Conservation (phyloP, 2,329 filamentous ascomycete species). For the Chrysoporthe deuterocubensis region DNA sequence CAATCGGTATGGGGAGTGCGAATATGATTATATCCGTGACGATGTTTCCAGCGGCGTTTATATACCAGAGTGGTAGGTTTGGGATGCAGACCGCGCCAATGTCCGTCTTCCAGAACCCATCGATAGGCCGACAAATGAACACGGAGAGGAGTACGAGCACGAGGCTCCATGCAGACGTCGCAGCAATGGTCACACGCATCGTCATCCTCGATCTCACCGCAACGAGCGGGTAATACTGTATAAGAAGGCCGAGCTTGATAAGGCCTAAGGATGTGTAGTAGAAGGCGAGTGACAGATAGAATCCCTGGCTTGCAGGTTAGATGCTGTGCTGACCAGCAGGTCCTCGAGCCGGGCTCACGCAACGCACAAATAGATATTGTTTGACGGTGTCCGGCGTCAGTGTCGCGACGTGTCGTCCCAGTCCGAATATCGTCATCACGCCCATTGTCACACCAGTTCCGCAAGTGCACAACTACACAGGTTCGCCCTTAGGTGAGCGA, state of each 20-base stretch:
- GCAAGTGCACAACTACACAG: conserved; percentile 12
- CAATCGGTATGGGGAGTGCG: conserved; percentile 20
- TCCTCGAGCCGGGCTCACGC: too few relatives aligned
- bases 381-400: conserved; percentile 17
- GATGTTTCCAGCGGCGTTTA: conserved; percentile 25
- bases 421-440: conserved; percentile 27
- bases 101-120: conserved; percentile 19
- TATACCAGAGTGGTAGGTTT: conserved; percentile 19
- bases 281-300: conserved; percentile 22
- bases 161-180: conserved; percentile 17
- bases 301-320: conserved; percentile 9
- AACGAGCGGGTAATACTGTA: conserved; percentile 23
- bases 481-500: background rate
- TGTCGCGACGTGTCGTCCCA: conserved; percentile 30
- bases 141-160: conserved; percentile 7
- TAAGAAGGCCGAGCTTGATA: conserved; percentile 21
- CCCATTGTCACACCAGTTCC: conserved; percentile 26
- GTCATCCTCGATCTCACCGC: conserved; percentile 12
- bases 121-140: conserved; percentile 18
- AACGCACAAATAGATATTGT: conserved; percentile 15
- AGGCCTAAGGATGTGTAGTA: conserved; percentile 18
- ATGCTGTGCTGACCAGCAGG: background rate
- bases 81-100: conserved; percentile 19
- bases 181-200: conserved; percentile 5
- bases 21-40: conserved; percentile 23